phyloP scores from a whole-genome alignment of 345 rosid species.

The Arabis alpina region DNA sequence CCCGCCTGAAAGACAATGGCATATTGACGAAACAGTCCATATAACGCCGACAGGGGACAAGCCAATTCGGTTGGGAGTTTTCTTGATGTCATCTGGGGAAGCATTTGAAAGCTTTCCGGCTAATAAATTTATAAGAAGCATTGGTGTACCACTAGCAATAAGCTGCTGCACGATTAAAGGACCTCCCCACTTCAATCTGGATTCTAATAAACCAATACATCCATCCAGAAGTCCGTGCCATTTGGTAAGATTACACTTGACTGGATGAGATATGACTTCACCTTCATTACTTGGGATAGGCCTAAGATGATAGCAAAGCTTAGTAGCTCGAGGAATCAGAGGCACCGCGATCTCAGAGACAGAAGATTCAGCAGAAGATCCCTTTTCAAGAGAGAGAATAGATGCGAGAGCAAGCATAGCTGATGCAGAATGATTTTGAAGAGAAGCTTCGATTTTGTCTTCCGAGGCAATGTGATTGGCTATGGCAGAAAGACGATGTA shows the following conservation, averaged over 20 bases:
- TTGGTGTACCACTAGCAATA: constrained; percentile 81
- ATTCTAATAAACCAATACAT: constrained; percentile 86
- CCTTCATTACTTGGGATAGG: constrained; percentile 52
- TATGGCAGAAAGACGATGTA: constrained; percentile 75
- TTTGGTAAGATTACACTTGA: constrained; percentile 54
- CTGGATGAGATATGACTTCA: constrained; percentile 38
- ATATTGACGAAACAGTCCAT: constrained; percentile 87
- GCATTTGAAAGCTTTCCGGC: constrained; percentile 49
- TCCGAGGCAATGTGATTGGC: constrained; percentile 72
- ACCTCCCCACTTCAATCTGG: constrained; percentile 83
- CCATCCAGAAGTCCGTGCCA: constrained; percentile 97
- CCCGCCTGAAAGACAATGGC: constrained; percentile 85
- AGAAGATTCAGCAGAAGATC: constrained; percentile 73
- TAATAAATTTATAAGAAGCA: constrained; percentile 73
- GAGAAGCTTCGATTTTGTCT: constrained; percentile 57
- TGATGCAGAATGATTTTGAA: constrained; percentile 74
- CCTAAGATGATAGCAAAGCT: constrained; percentile 76
- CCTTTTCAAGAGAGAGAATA: constrained; percentile 88
- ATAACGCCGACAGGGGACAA: constrained; percentile 86
- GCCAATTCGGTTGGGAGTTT: constrained; percentile 51
- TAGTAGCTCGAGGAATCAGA: constrained; percentile 84
- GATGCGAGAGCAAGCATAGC: constrained; percentile 96
- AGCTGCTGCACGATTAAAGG: constrained; percentile 81
- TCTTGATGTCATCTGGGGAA: constrained; percentile 50
- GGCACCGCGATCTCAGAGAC: constrained; percentile 78